Evolutionary conservation across 1,284 basidiomycete species (phyloP), one percentile per base, ranked within the genome.

Genomic region (Microbotryum violaceum): DNA sequence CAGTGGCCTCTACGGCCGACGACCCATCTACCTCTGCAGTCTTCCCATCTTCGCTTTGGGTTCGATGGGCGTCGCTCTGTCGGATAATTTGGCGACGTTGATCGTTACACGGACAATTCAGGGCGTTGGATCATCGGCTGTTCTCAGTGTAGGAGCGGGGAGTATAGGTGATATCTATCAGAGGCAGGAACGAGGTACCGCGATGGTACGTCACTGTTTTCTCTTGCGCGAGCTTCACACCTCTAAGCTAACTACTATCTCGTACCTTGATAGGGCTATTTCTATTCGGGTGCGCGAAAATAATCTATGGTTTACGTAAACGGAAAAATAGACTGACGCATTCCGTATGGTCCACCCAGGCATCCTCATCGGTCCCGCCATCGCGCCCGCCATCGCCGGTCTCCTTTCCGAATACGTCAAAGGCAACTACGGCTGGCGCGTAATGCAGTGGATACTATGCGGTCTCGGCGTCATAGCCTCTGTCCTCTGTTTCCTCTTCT

Each of bases 71-170:
- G 84, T 85, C 0, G 82, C 82, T 0, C 57, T 74, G 5, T 79
- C 82, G 1, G 73, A 71, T 3, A 78, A 71, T 3, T 75, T 87
- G 0, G 76, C 77, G 0, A 70, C 78, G 16, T 75, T 88, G 10
- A 80, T 88, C 74, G 73, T 79, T 4, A 85, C 82, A 72, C 79
- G 86, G 6, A 79, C 85, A 47, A 62, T 87, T 0, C 86, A 88
- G 70, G 63, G 49, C 1, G 45, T 60, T 62, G 74, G 75, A 0
- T 73, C 70, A 16, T 73, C 71, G 0, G 78, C 79, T 6, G 82
- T 82, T 1, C 67, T 85, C 25, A 77, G 81, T 0, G 79, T 87
- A 10, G 85, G 85, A 2, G 79, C 80, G 0, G 84, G 82, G 1
- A 82, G 82, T 0, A 82, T 87, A 51, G 83, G 83, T 4, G 84